Evolutionary conservation across 2,329 filamentous ascomycete genomes (phyloP).

Genomic region (Verticillium longisporum): DNA sequence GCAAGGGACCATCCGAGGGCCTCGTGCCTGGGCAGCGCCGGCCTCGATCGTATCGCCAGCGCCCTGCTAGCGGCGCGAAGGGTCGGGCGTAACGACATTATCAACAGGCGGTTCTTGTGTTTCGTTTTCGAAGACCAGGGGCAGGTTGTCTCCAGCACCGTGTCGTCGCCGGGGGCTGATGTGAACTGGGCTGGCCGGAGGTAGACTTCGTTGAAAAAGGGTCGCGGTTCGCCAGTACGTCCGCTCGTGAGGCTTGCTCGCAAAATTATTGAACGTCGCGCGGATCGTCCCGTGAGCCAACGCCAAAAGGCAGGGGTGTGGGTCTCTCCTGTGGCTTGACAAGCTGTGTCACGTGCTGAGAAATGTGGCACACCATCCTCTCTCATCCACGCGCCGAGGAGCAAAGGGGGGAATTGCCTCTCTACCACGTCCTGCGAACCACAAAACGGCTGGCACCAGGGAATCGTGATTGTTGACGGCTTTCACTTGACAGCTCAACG

Average conservation of each 20-base stretch:
- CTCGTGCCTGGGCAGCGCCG: conserved; percentile 16
- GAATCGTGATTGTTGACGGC: not conserved
- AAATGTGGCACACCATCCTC: not conserved
- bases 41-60: conserved; percentile 29
- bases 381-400: too few relatives aligned
- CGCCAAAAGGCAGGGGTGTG: not conserved
- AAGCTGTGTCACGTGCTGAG: not conserved
- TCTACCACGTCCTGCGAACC: too few relatives aligned
- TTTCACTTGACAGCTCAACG: not conserved
- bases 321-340: not conserved
- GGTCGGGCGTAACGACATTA: conserved; percentile 50
- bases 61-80: conserved; percentile 36
- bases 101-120: not conserved
- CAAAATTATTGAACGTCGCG: not conserved
- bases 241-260: not conserved
- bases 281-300: not conserved
- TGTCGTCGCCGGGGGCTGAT: not conserved
- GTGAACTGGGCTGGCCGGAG: not conserved
- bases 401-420: too few relatives aligned
- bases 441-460: not conserved
- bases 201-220: not conserved
- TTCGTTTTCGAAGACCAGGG: not conserved
- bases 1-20: conserved; percentile 17
- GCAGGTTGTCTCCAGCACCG: not conserved
- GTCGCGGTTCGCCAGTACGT: not conserved